Base-by-base conservation (phyloP, 352 stramenopile genomes). In the Globisporangium irregulare region DNA sequence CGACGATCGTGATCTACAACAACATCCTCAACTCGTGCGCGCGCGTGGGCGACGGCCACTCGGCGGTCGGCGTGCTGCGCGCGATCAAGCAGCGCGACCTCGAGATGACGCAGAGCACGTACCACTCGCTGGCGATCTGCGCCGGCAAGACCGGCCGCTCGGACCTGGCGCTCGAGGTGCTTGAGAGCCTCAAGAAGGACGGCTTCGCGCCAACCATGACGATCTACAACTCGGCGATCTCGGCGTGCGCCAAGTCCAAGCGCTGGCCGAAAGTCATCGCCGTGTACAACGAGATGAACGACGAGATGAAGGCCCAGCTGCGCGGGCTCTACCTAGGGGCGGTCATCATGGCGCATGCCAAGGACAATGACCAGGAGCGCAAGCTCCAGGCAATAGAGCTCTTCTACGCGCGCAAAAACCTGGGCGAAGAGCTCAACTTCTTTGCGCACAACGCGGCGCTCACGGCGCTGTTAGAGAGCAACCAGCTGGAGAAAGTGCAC, bases 21-120 rank as follows among this genome's bases (percentile, higher is more conserved):
- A 95, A 80, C 66, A 90, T 95, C 34, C 77, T 95, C 56, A 93
- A 94, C 73, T 92, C 82, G 64, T 95, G 87, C 51, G 87, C 84
- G 20, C 84, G 86, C 32, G 78, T 88, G 4, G 79, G 72, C 5
- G 87, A 95, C 66, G 83, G 82, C 20, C 80, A 92, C 46, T 92
- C 85, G 58, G 83, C 87, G 1, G 38, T 90, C 4, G 85, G 80
- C 7, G 82, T 95, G 50, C 65, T 93, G 63, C 80, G 78, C 4
- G 83, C 84, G 20, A 91, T 92, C 60, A 80, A 73, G 9, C 73
- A 94, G 69, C 79, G 74, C 2, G 62, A 71, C 9, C 64, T 94
- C 1, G 72, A 81, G 61, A 90, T 93, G 83, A 90, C 82, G 22
- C 82, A 91, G 66, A 81, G 81, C 62, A 87, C 87, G 56, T 95